Evolutionary conservation across 345 rosid species (phyloP).

Genomic region (Eucalyptus melliodora): DNA sequence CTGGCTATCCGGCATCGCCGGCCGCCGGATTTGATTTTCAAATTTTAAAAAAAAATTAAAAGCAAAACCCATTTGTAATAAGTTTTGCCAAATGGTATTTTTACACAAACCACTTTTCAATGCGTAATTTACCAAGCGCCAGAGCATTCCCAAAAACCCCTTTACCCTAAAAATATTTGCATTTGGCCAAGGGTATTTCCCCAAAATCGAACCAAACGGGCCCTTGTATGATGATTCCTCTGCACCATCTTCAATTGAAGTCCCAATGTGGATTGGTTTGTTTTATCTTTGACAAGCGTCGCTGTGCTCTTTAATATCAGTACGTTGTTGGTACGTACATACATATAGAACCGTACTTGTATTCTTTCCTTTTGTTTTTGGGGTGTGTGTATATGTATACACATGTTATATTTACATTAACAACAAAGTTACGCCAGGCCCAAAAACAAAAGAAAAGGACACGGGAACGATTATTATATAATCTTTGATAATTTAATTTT

Average conservation of each 20-base stretch:
- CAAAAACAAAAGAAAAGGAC: neutral
- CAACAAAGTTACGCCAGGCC: neutral
- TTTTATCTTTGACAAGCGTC: neutral
- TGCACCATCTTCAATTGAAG: neutral
- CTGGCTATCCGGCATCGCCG: accelerated
- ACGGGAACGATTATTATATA: neutral
- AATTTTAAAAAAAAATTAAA: no score
- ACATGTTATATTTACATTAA: neutral
- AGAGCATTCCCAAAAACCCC: no score
- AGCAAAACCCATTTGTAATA: no score
- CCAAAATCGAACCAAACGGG: no score
- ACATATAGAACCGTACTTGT: neutral
- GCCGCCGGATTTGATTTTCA: no score
- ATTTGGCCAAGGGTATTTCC: no score
- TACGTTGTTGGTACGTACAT: neutral
- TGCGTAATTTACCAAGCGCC: accelerated
- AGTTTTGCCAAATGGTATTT: no score
- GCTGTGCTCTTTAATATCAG: neutral
- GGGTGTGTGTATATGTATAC: neutral
- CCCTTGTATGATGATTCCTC: neutral
- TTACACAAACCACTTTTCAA: no score
- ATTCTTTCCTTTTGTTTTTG: neutral
- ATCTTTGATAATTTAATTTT: neutral
- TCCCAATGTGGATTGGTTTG: neutral
- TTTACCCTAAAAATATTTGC: no score